phyloP scores from a whole-genome alignment of 371 early-diverging fungal species.

The Enterocytospora artemiae region DNA sequence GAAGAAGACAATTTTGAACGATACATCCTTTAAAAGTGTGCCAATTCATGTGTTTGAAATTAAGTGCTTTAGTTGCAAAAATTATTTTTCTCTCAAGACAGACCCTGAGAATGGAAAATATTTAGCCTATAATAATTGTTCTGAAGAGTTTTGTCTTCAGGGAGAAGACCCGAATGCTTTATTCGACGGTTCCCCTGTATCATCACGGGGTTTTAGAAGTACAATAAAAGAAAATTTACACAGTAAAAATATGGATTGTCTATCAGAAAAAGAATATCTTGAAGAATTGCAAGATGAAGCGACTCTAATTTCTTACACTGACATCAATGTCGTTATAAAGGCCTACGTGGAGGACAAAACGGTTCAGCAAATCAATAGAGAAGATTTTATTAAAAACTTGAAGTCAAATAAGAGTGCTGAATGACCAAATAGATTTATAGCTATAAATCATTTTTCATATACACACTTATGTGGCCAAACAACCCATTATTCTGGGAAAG shows the following conservation, averaged over 20 bases:
- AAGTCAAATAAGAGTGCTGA: neutral
- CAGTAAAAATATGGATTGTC: neutral
- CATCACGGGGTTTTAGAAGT: no score
- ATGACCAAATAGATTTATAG: neutral
- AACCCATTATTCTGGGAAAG: no score
- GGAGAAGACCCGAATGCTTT: no score
- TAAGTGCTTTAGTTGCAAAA: conserved; percentile 79
- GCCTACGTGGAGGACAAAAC: conserved; percentile 3
- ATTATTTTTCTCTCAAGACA: conserved; percentile 87
- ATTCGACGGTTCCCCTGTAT: no score
- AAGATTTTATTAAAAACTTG: neutral
- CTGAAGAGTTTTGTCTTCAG: no score
- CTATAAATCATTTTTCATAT: conserved; percentile 1
- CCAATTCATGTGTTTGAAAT: conserved; percentile 85
- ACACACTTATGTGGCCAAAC: no score
- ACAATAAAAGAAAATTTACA: neutral
- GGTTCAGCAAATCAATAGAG: neutral
- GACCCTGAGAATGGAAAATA: conserved; percentile 89
- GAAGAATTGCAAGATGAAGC: neutral
- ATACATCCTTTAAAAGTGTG: conserved; percentile 70
- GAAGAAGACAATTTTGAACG: conserved; percentile 62
- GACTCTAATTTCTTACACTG: neutral
- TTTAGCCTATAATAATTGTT: no score
- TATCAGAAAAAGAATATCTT: neutral
- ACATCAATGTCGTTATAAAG: neutral